Percentiles rank a stretch among this genome's conserved stretches.
Conservation (phyloP, 208 protist species). For the Entamoeba invadens region DNA sequence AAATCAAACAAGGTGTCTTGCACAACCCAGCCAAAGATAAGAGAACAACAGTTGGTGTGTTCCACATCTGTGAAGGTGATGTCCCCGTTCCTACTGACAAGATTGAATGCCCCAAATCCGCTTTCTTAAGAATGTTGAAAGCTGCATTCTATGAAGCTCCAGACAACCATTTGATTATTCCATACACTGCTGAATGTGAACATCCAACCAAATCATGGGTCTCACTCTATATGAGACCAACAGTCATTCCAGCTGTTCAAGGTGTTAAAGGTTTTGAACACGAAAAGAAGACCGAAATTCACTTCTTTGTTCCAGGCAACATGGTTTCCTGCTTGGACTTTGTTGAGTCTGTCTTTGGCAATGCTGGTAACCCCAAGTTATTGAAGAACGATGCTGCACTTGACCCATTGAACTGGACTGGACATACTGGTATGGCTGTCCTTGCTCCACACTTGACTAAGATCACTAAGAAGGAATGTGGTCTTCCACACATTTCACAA, state of each 20-base stretch:
- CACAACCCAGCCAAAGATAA: conserved; percentile 37
- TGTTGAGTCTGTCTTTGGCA: conserved; percentile 40
- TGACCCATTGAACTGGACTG: conserved; percentile 27
- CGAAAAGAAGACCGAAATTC: conserved; percentile 25
- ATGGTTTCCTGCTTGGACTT: conserved; percentile 36
- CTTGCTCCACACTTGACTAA: conserved; percentile 32
- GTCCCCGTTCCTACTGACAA: conserved; percentile 35
- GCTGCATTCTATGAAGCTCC: conserved; percentile 23
- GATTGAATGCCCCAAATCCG: conserved; percentile 17
- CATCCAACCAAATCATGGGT: conserved; percentile 16
- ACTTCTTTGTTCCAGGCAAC: conserved; percentile 30
- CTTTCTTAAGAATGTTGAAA: conserved; percentile 16
- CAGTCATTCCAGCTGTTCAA: conserved; percentile 25
- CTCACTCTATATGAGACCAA: conserved; percentile 29
- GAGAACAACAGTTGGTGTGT: conserved; percentile 37
- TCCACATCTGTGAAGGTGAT: conserved; percentile 34
- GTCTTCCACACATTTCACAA: conserved; percentile 34
- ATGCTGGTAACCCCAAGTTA: conserved; percentile 33
- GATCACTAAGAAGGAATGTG: conserved; percentile 32
- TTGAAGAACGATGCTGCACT: conserved; percentile 26
- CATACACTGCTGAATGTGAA: conserved; percentile 14
- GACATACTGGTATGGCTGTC: conserved; percentile 34
- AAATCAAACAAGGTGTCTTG: conserved; percentile 30
- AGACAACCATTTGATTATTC: conserved; percentile 13
- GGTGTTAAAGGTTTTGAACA: conserved; percentile 21